Base-by-base conservation (phyloP, 768 basidiomycete genomes). In the Agaricus bisporus region DNA sequence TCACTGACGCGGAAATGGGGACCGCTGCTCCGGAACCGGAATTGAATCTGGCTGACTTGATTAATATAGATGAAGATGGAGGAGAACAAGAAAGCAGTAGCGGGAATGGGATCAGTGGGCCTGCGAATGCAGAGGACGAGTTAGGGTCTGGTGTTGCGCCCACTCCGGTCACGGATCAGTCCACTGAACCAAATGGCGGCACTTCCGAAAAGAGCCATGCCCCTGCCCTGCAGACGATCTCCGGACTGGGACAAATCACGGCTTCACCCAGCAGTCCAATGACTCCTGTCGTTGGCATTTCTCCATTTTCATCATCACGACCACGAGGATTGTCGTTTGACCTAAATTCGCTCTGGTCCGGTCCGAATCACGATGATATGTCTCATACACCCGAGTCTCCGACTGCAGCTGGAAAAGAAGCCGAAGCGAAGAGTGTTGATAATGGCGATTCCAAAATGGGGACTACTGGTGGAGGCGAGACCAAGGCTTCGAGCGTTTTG, bases 21-120 rank as follows among this genome's bases (percentile, higher is more conserved):
- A 49, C 62, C 36, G 46, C 11, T 35, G 28, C 46, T 26, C 57
- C 68, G 17, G 86, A 86, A 64, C 79, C 79, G 29, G 86, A 88
- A 67, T 63, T 88, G 48, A 84, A 88, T 61, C 77, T 89, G 17
- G 79, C 81, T 37, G 87, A 89, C 65, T 71, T 89, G 58, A 88
- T 89, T 56, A 87, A 88, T 64, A 79, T 89, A 57, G 87, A 89
- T 57, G 86, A 87, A 46, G 84, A 85, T 51, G 65, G 70, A 17
- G 53, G 64, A 41, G 61, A 66, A 48, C 70, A 73, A 45, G 74
- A 77, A 6, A 47, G 46, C 5, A 38, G 25, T 11, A 36, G 15
- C 15, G 42, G 25, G 26, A 18, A 51, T 38, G 18, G 32, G 2
- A 15, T 35, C 35, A 9, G 14, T 39, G 17, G 37, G 9, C 11